Conservation (phyloP, 2,329 filamentous ascomycete genomes). For the Aspergillus fischeri region DNA sequence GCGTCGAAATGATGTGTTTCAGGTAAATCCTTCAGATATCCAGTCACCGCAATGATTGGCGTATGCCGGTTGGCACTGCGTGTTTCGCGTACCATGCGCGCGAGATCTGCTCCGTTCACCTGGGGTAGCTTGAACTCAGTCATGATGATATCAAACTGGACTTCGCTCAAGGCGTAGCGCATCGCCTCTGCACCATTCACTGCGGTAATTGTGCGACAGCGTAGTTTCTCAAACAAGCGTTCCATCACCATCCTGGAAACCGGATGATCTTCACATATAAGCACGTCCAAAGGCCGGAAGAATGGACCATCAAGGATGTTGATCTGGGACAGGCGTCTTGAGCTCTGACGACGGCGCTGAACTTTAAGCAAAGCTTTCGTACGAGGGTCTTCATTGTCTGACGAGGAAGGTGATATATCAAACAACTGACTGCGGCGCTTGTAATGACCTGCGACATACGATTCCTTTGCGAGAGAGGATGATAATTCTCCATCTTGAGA, state of each 20-base stretch:
- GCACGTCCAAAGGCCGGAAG: conserved; percentile 85
- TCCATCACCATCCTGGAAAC: conserved; percentile 99
- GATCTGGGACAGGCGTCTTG: conserved; percentile 88
- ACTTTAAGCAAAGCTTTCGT: conserved; percentile 87
- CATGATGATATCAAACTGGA: conserved; percentile 98
- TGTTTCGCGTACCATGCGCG: conserved; percentile 95
- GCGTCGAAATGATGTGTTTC: conserved; percentile 95
- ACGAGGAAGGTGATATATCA: conserved; percentile 94
- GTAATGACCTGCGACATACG: conserved; percentile 65
- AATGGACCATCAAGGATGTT: conserved; percentile 76
- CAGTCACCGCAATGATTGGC: conserved; percentile 92
- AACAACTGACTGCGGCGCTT: conserved; percentile 93
- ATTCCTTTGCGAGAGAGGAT: conserved; percentile 55
- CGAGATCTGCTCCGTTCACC: conserved; percentile 91
- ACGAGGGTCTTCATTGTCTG: conserved; percentile 92
- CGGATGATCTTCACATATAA: conserved; percentile 97
- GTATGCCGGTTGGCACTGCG: conserved; percentile 93
- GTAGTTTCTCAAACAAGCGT: conserved; percentile 88
- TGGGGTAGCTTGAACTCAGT: conserved; percentile 95
- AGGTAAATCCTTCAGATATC: conserved; percentile 95
- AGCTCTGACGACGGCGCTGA: conserved; percentile 89
- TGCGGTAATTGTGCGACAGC: conserved; percentile 89
- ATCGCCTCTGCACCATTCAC: conserved; percentile 87
- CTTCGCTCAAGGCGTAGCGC: conserved; percentile 89
- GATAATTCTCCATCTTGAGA: conserved; percentile 86